phyloP scores from a whole-genome alignment of 176 grass and related monocot genomes.

The Cenchrus americanus region DNA sequence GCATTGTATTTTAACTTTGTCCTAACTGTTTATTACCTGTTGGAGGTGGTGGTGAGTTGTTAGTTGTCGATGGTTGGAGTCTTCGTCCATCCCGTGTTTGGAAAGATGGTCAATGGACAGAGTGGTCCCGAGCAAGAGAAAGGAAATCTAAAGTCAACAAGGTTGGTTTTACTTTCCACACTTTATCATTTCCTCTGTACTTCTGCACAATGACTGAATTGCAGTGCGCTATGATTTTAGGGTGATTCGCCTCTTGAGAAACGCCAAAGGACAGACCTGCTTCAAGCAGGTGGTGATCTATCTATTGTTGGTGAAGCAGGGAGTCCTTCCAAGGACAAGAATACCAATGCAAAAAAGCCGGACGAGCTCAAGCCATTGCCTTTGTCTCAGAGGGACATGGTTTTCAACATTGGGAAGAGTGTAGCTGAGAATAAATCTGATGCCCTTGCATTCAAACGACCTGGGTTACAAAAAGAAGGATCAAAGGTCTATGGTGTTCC shows the following conservation, averaged over 20 bases:
- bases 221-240: slow-evolving; percentile 47
- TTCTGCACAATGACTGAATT: slow-evolving; percentile 28
- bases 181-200: slow-evolving; percentile 15
- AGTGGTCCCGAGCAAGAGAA: slow-evolving; percentile 59
- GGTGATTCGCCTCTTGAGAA: slow-evolving; percentile 91
- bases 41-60: slow-evolving; percentile 55
- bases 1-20: slow-evolving; percentile 4
- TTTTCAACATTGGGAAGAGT: slow-evolving; percentile 78
- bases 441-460: slow-evolving; percentile 55
- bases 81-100: slow-evolving; percentile 86
- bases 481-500: slow-evolving; percentile 94
- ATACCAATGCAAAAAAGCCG: slow-evolving; percentile 40
- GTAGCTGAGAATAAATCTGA: slow-evolving; percentile 53
- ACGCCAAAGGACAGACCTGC: slow-evolving; percentile 62
- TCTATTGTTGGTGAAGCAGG: slow-evolving; percentile 40
- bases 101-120: slow-evolving; percentile 84
- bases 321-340: slow-evolving; percentile 30
- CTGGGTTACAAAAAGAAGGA: slow-evolving; percentile 89
- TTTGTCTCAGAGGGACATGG: slow-evolving; percentile 67
- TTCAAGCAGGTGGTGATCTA: slow-evolving; percentile 38
- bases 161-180: slow-evolving; percentile 58
- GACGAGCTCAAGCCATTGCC: slow-evolving; percentile 50
- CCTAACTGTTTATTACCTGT: slow-evolving; percentile 47
- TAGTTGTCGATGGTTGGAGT: slow-evolving; percentile 66
- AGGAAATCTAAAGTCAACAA: slow-evolving; percentile 61